These are phyloP conservation scores for Pythium biforme DNA, from an alignment of 352 stramenopile genomes.

Conservation along the genomic window DNA sequence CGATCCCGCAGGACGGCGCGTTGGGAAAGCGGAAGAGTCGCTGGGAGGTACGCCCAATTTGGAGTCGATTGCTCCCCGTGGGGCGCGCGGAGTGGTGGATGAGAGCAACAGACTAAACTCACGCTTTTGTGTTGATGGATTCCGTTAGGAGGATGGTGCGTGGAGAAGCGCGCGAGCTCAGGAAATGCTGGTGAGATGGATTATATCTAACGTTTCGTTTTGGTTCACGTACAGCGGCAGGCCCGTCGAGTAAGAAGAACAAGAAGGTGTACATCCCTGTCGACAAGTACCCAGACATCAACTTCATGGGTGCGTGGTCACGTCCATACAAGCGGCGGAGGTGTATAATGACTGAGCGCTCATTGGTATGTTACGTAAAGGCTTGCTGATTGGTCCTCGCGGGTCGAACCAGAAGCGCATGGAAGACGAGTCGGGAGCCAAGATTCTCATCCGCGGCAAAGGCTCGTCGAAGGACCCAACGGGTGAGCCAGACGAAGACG, in stretches of 20 bases:
- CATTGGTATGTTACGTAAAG: conserved; percentile 17
- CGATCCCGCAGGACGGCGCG: conserved; percentile 58
- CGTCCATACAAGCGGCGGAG: background rate
- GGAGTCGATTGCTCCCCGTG: background rate
- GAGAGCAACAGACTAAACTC: conserved; percentile 9
- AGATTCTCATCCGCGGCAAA: conserved; percentile 90
- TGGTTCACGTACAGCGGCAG: conserved; percentile 3
- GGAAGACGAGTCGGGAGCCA: conserved; percentile 88
- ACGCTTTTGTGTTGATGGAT: background rate
- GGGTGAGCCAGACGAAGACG: conserved; percentile 81
- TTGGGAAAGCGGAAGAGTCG: conserved; percentile 85
- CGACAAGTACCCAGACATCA: conserved; percentile 92
- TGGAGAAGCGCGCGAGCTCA: background rate
- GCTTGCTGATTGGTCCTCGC: conserved; percentile 86
- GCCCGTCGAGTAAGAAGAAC: conserved; percentile 56
- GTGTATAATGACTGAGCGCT: background rate
- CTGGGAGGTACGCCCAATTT: conserved; percentile 62
- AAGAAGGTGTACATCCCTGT: conserved; percentile 93
- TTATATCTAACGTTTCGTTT: background rate
- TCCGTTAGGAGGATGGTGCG: conserved; percentile 45
- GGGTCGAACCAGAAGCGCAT: conserved; percentile 92
- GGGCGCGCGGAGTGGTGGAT: background rate
- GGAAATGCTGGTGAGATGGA: background rate
- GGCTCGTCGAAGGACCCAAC: conserved; percentile 85
- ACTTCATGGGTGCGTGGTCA: conserved; percentile 81